Base-by-base conservation (phyloP, 106 monocot genomes). In the Agapanthus africanus region DNA sequence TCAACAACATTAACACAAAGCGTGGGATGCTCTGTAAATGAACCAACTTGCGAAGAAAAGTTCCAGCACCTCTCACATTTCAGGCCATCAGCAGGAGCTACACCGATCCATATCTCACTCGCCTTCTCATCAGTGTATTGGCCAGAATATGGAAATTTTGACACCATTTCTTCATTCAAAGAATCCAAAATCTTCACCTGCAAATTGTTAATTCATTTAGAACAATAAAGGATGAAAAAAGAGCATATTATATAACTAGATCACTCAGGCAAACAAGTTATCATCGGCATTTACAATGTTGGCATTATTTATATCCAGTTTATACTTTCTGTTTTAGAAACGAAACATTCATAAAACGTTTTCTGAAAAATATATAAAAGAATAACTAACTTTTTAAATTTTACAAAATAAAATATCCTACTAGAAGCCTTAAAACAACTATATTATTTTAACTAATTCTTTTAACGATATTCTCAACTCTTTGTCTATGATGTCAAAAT, bases 21-120 rank as follows among this genome's bases (percentile, higher is more conserved):
- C 0, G 95, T 86, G 27, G 95, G 91, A 69, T 97, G 95, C 3
- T 86, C 86, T 8, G 40, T 26, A 78, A 84, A 86, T 37, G 82
- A 79, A 73, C 91, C 91, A 57, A 97, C 91, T 37, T 75, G 72
- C 7, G 59, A 60, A 26, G 91, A 86, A 71, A 89, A 97, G 59
- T 97, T 97, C 95, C 95, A 97, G 70, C 95, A 97, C 26, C 95
- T 91, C 74, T 97, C 95, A 35, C 95, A 97, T 72, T 97, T 97
- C 49, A 19, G 21, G 13, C 95, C 95, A 51, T 86, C 84, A 19
- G 95, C 95, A 54, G 72, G 83, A 46, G 74, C 68, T 11, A 88
- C 82, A 6, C 95, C 95, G 32, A 97, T 81, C 95, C 95, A 91
- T n/a, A 89, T 72, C 40, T 78, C 50, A 37, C 78, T 63, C 1